phyloP scores from a whole-genome alignment of 1,139 yeast genomes.

The Yueomyces sp. region DNA sequence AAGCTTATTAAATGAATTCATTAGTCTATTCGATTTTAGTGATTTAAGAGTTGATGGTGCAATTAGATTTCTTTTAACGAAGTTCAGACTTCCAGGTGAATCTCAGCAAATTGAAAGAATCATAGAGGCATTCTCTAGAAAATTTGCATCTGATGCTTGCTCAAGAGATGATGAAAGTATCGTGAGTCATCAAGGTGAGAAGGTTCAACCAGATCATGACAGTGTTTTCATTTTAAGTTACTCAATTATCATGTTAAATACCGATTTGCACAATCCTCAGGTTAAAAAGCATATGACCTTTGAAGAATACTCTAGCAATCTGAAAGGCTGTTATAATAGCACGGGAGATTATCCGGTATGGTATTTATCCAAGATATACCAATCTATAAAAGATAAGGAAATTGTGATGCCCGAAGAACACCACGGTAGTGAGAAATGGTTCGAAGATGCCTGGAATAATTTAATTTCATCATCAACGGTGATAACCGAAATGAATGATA shows the following conservation, averaged over 20 bases:
- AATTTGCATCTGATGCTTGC: constrained; percentile 53
- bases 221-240: constrained; percentile 62
- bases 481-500: constrained; percentile 18
- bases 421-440: constrained; percentile 72
- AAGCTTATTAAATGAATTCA: constrained; percentile 49
- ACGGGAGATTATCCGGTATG: constrained; percentile 69
- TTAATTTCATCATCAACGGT: constrained; percentile 43
- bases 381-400: constrained; percentile 72
- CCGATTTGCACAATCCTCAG: constrained; percentile 69
- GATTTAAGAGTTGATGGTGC: constrained; percentile 88
- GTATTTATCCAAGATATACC: constrained; percentile 72
- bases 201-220: constrained; percentile 58
- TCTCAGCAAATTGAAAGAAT: constrained; percentile 91
- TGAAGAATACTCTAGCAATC: constrained; percentile 66
- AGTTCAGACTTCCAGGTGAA: constrained; percentile 93
- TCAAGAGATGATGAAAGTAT: constrained; percentile 13
- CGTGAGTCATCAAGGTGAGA: constrained; percentile 7
- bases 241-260: constrained; percentile 65
- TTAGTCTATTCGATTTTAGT: constrained; percentile 60
- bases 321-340: constrained; percentile 61
- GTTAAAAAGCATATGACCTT: constrained; percentile 79
- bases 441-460: constrained; percentile 89
- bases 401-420: constrained; percentile 98
- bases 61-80: constrained; percentile 62
- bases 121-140: constrained; percentile 74